phyloP scores from a whole-genome alignment of 2,329 filamentous ascomycete genomes.

The Fusarium tanahbumbuense region DNA sequence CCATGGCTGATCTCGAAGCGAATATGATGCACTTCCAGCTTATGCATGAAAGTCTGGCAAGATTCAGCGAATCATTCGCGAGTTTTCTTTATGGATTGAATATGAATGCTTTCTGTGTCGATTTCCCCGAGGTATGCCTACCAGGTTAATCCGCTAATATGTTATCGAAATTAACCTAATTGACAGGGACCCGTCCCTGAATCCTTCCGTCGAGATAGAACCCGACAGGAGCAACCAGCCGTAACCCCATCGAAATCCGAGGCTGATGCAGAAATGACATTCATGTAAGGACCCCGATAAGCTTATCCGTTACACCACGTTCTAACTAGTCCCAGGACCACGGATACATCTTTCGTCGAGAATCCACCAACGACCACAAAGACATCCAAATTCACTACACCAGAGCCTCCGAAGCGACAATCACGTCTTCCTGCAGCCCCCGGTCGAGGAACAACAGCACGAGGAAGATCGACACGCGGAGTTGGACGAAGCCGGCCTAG shows the following conservation, averaged over 20 bases:
- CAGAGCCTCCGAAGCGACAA: conserved; percentile 53
- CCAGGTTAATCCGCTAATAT: not conserved
- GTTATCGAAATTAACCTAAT: conserved; percentile 9
- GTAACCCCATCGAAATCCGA: conserved; percentile 49
- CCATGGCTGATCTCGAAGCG: conserved; percentile 93
- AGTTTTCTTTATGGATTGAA: conserved; percentile 96
- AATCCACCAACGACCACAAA: conserved; percentile 74
- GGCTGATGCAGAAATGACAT: conserved; percentile 79
- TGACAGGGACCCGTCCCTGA: conserved; percentile 81
- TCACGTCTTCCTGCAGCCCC: conserved; percentile 60
- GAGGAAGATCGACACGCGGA: conserved; percentile 47
- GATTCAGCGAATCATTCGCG: conserved; percentile 96
- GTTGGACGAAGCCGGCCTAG: conserved; percentile 55
- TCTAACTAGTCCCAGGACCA: conserved; percentile 71
- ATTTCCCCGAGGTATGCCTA: conserved; percentile 85
- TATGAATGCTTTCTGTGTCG: conserved; percentile 99
- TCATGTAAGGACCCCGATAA: conserved; percentile 72
- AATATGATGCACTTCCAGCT: conserved; percentile 98
- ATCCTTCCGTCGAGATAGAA: conserved; percentile 78
- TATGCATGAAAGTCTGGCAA: conserved; percentile 92
- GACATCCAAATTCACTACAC: conserved; percentile 59
- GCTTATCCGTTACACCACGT: not conserved
- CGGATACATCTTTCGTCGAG: conserved; percentile 90
- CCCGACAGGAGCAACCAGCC: conserved; percentile 62
- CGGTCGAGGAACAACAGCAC: conserved; percentile 53